Evolutionary conservation across 2,329 filamentous ascomycete genomes (phyloP).

Genomic region (Ophiostoma piceae): DNA sequence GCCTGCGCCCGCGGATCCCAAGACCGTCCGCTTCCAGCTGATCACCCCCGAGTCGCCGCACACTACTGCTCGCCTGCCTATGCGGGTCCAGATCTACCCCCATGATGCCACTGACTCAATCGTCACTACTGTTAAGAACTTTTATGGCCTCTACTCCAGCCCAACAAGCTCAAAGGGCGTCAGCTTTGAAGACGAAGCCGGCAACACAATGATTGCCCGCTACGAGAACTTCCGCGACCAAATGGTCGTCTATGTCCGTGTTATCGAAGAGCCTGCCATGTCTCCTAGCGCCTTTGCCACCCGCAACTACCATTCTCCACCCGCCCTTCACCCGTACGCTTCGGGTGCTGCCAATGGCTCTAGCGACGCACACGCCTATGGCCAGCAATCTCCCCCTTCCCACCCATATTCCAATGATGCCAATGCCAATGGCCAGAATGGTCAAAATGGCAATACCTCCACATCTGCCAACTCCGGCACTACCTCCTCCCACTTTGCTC

Average conservation of each 20-base stretch:
- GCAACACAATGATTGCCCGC: constrained; percentile 85
- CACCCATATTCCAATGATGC: constrained; percentile 39
- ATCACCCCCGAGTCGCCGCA: constrained; percentile 63
- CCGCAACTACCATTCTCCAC: constrained; percentile 25
- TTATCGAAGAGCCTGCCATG: constrained; percentile 58
- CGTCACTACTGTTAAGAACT: constrained; percentile 97
- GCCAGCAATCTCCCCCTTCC: constrained; percentile 40
- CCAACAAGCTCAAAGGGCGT: constrained; percentile 67
- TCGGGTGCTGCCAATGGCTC: constrained; percentile 37
- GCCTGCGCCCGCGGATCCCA: constrained; percentile 46
- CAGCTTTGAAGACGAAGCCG: constrained; percentile 87
- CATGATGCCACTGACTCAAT: constrained; percentile 98
- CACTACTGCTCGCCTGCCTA: constrained; percentile 69
- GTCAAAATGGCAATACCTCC: background rate
- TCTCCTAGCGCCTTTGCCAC: constrained; percentile 39
- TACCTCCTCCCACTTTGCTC: constrained; percentile 11
- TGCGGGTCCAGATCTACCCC: constrained; percentile 84
- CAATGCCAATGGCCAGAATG: background rate
- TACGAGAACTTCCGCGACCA: constrained; percentile 93
- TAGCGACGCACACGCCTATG: constrained; percentile 38
- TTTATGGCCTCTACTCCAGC: constrained; percentile 89
- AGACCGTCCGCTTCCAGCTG: constrained; percentile 75
- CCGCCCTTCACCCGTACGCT: constrained; percentile 15
- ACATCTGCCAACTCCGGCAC: background rate
- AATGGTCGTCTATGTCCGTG: constrained; percentile 89